Conservation (phyloP, 2,329 filamentous ascomycete genomes). For the Hymenoscyphus repandus region DNA sequence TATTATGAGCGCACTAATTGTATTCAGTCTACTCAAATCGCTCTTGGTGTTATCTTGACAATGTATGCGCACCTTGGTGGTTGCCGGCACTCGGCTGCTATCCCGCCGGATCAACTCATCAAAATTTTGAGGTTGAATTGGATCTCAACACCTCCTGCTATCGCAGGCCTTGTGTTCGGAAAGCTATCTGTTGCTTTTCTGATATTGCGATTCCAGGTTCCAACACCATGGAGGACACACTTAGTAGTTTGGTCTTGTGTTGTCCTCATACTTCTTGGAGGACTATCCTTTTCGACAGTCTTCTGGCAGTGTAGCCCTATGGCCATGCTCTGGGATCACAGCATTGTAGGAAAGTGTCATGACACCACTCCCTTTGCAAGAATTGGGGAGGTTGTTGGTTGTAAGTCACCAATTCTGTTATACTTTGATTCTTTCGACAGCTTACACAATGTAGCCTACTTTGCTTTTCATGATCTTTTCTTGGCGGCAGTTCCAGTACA, state of each 20-base stretch:
- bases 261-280: not conserved
- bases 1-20: not conserved
- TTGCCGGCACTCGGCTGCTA: not conserved
- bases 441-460: not conserved
- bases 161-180: not conserved
- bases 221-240: not conserved
- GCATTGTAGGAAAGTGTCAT: not conserved
- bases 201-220: conserved; percentile 1
- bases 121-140: not conserved
- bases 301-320: not conserved
- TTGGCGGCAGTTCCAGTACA: not conserved
- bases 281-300: not conserved
- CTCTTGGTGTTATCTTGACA: not conserved
- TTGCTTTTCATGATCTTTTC: not conserved
- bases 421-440: not conserved
- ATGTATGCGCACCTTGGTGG: not conserved
- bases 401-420: not conserved
- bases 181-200: not conserved
- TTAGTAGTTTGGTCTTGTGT: not conserved
- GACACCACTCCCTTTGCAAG: not conserved
- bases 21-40: not conserved
- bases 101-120: not conserved
- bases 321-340: not conserved
- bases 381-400: not conserved
- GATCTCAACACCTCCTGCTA: not conserved